phyloP scores from a whole-genome alignment of 352 stramenopile species.

The Phytophthora aleatoria region DNA sequence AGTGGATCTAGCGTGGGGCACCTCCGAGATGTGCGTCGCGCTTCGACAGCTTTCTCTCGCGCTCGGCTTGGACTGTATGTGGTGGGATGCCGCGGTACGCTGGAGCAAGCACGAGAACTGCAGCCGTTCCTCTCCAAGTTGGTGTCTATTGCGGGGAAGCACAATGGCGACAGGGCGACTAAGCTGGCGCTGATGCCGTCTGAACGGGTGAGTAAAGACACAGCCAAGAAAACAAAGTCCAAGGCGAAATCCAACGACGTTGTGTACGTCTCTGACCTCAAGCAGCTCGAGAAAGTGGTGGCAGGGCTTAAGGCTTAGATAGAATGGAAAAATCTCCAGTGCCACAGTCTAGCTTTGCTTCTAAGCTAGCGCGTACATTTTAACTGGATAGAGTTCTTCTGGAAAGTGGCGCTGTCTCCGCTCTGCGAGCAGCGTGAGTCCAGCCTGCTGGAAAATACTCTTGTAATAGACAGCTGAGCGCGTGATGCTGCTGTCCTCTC shows the following conservation, averaged over 20 bases:
- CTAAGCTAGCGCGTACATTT: slow-evolving; percentile 92
- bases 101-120: slow-evolving; percentile 79
- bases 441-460: slow-evolving; percentile 92
- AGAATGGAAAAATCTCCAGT: background rate
- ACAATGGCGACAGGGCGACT: slow-evolving; percentile 33
- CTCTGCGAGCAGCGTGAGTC: slow-evolving; percentile 85
- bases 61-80: slow-evolving; percentile 95
- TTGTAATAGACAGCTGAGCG: slow-evolving; percentile 90
- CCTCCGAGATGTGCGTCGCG: slow-evolving; percentile 91
- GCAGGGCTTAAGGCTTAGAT: slow-evolving; percentile 23
- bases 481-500: slow-evolving; percentile 94
- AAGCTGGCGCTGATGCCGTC: slow-evolving; percentile 42
- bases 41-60: slow-evolving; percentile 92
- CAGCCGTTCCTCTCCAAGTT: slow-evolving; percentile 50
- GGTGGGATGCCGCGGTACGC: slow-evolving; percentile 78
- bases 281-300: slow-evolving; percentile 38
- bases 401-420: slow-evolving; percentile 93
- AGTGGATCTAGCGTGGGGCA: slow-evolving; percentile 88
- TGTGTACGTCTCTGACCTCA: slow-evolving; percentile 33
- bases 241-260: slow-evolving; percentile 21
- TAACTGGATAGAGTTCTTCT: slow-evolving; percentile 94
- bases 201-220: slow-evolving; percentile 31
- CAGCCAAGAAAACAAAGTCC: slow-evolving; percentile 26
- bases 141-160: slow-evolving; percentile 27
- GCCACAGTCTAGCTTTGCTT: background rate